These are phyloP conservation scores for Penicillium dipodomyicola DNA, from an alignment of 495 filamentous ascomycete species.

Conservation along the genomic window DNA sequence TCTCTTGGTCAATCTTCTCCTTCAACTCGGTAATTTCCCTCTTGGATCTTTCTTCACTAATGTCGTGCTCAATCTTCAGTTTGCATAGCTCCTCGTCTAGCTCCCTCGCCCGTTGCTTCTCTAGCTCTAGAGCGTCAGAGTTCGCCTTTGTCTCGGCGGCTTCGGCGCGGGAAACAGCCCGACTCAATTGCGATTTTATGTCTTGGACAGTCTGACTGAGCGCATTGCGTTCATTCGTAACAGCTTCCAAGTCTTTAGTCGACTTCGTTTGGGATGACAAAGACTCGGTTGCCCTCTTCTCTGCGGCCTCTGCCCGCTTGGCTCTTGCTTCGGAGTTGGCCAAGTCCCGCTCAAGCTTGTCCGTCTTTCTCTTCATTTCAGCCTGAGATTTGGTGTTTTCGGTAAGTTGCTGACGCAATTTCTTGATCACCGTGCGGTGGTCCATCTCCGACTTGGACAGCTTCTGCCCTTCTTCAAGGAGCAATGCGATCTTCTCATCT, in stretches of 20 bases:
- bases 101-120: conserved; percentile 62
- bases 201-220: conserved; percentile 65
- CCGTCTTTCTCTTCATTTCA: conserved; percentile 52
- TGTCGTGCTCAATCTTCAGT: conserved; percentile 71
- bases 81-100: conserved; percentile 72
- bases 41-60: conserved; percentile 65
- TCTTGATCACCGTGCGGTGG: conserved; percentile 79
- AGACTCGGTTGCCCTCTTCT: conserved; percentile 63
- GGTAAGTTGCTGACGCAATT: conserved; percentile 66
- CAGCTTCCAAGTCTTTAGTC: conserved; percentile 66
- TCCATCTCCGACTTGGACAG: conserved; percentile 82
- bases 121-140: conserved; percentile 67
- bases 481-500: conserved; percentile 81
- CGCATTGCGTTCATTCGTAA: conserved; percentile 63
- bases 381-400: conserved; percentile 52
- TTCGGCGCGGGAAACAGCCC: conserved; percentile 63
- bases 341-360: conserved; percentile 65
- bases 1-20: conserved; percentile 70
- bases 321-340: conserved; percentile 55
- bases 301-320: conserved; percentile 63
- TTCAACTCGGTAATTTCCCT: conserved; percentile 66
- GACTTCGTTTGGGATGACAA: conserved; percentile 62
- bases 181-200: conserved; percentile 67
- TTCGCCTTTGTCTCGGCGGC: conserved; percentile 64
- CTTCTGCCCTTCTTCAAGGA: conserved; percentile 92